Conservation (phyloP, 2,329 filamentous ascomycete species). For the Chaetomiaceae sp. region DNA sequence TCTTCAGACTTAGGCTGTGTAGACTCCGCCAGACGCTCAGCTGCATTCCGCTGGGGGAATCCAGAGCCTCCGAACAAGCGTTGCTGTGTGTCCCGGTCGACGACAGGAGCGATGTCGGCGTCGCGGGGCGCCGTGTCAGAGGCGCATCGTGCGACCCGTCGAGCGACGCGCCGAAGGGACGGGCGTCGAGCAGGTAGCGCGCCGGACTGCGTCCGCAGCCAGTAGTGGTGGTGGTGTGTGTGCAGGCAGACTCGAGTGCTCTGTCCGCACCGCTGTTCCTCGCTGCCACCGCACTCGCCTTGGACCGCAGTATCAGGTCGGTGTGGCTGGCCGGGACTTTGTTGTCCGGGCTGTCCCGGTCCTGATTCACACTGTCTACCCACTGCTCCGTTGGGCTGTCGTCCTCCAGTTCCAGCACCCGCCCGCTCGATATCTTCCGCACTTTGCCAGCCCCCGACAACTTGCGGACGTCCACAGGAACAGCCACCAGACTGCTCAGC, state of each 20-base stretch:
- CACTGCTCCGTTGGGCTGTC: slow-evolving; percentile 13
- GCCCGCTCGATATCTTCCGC: slow-evolving; percentile 3
- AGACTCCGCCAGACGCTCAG: slow-evolving; percentile 28
- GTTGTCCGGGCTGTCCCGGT: slow-evolving; percentile 8
- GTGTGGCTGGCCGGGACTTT: slow-evolving; percentile 1
- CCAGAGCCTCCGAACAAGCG: slow-evolving; percentile 17
- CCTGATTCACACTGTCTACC: slow-evolving; percentile 14
- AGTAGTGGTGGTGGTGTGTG: slow-evolving; percentile 58
- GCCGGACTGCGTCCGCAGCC: slow-evolving; percentile 33
- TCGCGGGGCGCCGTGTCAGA: slow-evolving; percentile 3
- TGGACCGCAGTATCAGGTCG: slow-evolving; percentile 2
- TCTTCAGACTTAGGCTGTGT: slow-evolving; percentile 19
- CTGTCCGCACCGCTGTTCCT: background rate
- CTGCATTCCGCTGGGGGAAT: slow-evolving; percentile 25
- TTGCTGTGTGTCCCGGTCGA: slow-evolving; percentile 11
- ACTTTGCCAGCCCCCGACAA: slow-evolving; percentile 1
- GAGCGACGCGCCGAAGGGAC: slow-evolving; percentile 14
- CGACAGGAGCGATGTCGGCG: slow-evolving; percentile 14
- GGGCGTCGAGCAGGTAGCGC: slow-evolving; percentile 12
- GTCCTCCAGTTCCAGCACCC: slow-evolving; percentile 15
- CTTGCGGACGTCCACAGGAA: background rate
- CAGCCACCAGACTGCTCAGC: slow-evolving; percentile 1
- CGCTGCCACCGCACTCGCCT: background rate
- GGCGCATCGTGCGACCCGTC: slow-evolving; percentile 8
- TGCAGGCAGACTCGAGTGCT: slow-evolving; percentile 41